A percentile compares a stretch with the other conserved stretches of the same genome.
Conservation (phyloP, 176 grass and related monocot species). For the Pontederia paniculata region DNA sequence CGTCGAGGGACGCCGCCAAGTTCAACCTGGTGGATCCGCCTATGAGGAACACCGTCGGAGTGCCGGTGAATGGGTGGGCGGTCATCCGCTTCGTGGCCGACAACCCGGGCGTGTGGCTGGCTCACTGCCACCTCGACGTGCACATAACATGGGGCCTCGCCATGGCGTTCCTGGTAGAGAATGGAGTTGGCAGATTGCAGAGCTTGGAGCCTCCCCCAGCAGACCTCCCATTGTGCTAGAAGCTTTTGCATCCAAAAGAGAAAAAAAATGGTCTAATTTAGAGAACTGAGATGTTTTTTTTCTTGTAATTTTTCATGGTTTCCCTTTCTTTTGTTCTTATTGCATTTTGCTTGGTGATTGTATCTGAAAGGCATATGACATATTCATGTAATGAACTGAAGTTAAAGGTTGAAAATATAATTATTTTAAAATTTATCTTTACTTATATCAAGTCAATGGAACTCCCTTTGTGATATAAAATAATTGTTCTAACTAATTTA, state of each 20-base stretch:
- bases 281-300: no score
- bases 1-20: constrained; percentile 31
- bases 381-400: no score
- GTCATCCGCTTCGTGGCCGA: constrained; percentile 66
- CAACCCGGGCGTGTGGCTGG: constrained; percentile 86
- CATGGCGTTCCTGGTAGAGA: constrained; percentile 84
- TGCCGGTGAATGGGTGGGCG: constrained; percentile 84
- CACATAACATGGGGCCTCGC: constrained; percentile 56
- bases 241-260: neutral
- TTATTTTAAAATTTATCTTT: no score
- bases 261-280: no score
- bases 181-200: constrained; percentile 49
- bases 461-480: no score
- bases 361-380: no score
- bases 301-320: no score
- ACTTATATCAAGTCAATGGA: no score
- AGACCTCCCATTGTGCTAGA: constrained; percentile 54
- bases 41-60: constrained; percentile 71
- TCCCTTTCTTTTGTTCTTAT: no score
- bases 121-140: constrained; percentile 85
- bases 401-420: no score
- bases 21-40: constrained; percentile 90
- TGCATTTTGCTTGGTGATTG: no score
- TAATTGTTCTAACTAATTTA: no score
- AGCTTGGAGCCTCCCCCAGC: constrained; percentile 46